A percentile compares a stretch with the other conserved stretches of the same genome.
phyloP scores from a whole-genome alignment of 2,329 filamentous ascomycete species.

The Penicillium sp. region DNA sequence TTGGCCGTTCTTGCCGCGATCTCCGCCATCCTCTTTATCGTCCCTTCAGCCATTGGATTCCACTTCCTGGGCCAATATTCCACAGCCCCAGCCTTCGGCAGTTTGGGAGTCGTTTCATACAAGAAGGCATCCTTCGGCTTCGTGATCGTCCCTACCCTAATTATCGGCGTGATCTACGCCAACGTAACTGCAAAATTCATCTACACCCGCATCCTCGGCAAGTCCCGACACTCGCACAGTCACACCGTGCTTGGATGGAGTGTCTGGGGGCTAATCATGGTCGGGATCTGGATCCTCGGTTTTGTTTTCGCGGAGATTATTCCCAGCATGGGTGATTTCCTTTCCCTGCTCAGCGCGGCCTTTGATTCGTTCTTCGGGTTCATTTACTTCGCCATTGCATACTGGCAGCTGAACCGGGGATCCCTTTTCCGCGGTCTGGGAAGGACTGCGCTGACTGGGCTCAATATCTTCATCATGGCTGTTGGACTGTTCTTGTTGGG shows the following conservation, averaged over 20 bases:
- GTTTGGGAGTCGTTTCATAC: conserved; percentile 44
- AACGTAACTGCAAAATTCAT: conserved; percentile 51
- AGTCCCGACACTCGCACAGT: conserved; percentile 46
- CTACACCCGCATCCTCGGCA: conserved; percentile 46
- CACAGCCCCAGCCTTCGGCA: conserved; percentile 51
- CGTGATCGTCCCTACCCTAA: conserved; percentile 51
- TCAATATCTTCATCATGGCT: conserved; percentile 48
- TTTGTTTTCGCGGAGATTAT: conserved; percentile 52
- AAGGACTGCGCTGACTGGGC: conserved; percentile 44
- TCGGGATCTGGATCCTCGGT: conserved; percentile 43
- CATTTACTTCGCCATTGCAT: conserved; percentile 52
- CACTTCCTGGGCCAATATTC: conserved; percentile 50
- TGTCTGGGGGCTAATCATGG: conserved; percentile 46
- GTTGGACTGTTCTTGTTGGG: conserved; percentile 51
- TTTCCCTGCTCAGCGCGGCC: conserved; percentile 48
- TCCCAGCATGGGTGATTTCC: conserved; percentile 52
- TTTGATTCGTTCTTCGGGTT: conserved; percentile 54
- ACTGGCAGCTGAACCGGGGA: conserved; percentile 46
- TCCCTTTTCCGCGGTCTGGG: conserved; percentile 38
- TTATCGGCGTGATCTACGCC: conserved; percentile 52
- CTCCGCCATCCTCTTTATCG: conserved; percentile 50
- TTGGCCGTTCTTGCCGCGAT: conserved; percentile 48
- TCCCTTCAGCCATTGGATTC: conserved; percentile 51
- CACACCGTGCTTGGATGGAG: conserved; percentile 50
- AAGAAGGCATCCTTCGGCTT: conserved; percentile 53